Conservation (phyloP, 352 stramenopile genomes). For the Globisporangium viniferum region DNA sequence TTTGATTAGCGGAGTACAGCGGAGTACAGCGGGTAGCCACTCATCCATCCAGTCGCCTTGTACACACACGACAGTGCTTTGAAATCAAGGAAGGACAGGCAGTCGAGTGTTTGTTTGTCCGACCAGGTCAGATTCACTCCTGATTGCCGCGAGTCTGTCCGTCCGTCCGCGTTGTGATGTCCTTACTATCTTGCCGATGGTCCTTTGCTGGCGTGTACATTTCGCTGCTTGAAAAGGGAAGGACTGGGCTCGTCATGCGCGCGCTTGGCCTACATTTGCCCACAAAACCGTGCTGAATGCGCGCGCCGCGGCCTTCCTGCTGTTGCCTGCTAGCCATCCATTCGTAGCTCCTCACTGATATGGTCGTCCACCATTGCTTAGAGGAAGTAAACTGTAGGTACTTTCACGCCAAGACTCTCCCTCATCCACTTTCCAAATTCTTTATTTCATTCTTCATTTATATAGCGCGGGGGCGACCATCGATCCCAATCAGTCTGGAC, state of each 20-base stretch:
- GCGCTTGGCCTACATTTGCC: neutral
- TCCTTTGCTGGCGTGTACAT: neutral
- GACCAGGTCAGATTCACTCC: neutral
- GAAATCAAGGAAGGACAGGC: neutral
- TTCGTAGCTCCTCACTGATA: neutral
- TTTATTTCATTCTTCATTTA: neutral
- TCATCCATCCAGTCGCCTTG: neutral
- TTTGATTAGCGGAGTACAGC: neutral
- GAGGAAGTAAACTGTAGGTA: neutral
- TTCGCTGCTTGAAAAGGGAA: neutral
- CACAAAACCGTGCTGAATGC: neutral
- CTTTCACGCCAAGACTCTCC: neutral
- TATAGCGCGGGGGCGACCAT: neutral
- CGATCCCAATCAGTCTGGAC: neutral
- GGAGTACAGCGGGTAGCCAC: neutral
- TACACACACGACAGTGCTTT: neutral
- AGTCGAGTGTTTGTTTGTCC: neutral
- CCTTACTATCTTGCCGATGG: neutral
- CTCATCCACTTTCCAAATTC: neutral
- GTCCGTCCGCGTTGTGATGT: neutral
- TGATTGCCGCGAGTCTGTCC: neutral
- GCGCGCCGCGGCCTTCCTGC: neutral
- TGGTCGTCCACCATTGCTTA: neutral
- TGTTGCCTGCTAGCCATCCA: neutral
- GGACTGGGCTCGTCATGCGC: neutral